Evolutionary conservation across 2,329 filamentous ascomycete genomes (phyloP).

Genomic region (Paraphaeosphaeria minitans): DNA sequence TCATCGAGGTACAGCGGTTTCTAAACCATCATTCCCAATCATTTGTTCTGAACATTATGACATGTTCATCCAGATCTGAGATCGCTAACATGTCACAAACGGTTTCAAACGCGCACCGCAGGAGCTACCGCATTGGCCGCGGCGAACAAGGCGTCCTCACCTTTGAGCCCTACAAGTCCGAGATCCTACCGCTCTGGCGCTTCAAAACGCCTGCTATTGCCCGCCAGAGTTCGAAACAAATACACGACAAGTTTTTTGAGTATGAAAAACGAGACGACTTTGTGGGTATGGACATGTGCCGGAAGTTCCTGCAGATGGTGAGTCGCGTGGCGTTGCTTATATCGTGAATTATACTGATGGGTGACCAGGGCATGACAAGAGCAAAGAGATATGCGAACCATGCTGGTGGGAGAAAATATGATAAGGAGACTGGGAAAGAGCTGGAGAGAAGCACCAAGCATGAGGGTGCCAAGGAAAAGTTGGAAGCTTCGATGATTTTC

Average conservation of each 20-base stretch:
- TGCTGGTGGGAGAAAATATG: slow-evolving; percentile 62
- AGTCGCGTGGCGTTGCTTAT: not conserved
- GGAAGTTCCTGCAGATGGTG: slow-evolving; percentile 69
- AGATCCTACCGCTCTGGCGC: slow-evolving; percentile 64
- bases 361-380: slow-evolving; percentile 60
- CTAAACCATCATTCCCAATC: too few species aligned
- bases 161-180: slow-evolving; percentile 67
- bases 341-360: not conserved
- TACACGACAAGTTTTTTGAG: slow-evolving; percentile 58
- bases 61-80: fast-evolving
- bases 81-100: slow-evolving; percentile 3
- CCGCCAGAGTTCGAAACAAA: slow-evolving; percentile 52
- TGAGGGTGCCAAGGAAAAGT: slow-evolving; percentile 56
- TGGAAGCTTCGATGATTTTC: slow-evolving; percentile 57
- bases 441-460: slow-evolving; percentile 54
- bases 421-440: slow-evolving; percentile 45
- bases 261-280: slow-evolving; percentile 62
- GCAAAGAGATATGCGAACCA: slow-evolving; percentile 64
- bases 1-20: not conserved
- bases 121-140: slow-evolving; percentile 63
- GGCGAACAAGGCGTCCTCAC: slow-evolving; percentile 67
- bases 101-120: slow-evolving; percentile 43
- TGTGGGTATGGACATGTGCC: slow-evolving; percentile 67
- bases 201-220: slow-evolving; percentile 63
- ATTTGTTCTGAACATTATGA: too few species aligned